These are phyloP conservation scores for Fusarium sp. DNA, from an alignment of 2,329 filamentous ascomycete species.

Conservation along the genomic window DNA sequence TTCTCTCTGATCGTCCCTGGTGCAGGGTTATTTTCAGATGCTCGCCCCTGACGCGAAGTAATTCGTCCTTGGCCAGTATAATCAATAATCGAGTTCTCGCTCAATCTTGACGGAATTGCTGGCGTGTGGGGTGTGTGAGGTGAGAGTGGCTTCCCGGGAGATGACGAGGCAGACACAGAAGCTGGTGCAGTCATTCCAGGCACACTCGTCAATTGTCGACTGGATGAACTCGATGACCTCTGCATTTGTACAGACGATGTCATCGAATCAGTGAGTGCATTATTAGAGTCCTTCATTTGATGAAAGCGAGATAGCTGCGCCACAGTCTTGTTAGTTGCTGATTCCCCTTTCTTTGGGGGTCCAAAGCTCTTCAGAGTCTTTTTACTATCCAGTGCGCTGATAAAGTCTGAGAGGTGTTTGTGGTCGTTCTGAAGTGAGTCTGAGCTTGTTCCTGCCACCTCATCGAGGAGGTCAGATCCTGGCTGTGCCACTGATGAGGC, in stretches of 20 bases:
- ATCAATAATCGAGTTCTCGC: slow-evolving; percentile 81
- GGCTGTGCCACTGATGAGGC: slow-evolving; percentile 77
- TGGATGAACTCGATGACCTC: slow-evolving; percentile 81
- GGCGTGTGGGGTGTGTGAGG: slow-evolving; percentile 93
- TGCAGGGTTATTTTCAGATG: slow-evolving; percentile 42
- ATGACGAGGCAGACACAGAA: slow-evolving; percentile 86
- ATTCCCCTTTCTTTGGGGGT: slow-evolving; percentile 72
- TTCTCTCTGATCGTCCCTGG: slow-evolving; percentile 52
- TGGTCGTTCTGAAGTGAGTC: slow-evolving; percentile 81
- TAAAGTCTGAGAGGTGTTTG: slow-evolving; percentile 92
- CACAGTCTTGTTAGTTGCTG: slow-evolving; percentile 78
- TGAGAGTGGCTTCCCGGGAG: slow-evolving; percentile 89
- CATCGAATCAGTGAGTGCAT: slow-evolving; percentile 90
- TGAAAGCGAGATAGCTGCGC: slow-evolving; percentile 88
- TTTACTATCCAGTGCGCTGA: slow-evolving; percentile 87
- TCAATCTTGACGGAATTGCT: slow-evolving; percentile 91
- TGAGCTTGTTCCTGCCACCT: slow-evolving; percentile 73
- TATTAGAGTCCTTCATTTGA: slow-evolving; percentile 88
- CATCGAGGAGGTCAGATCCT: slow-evolving; percentile 82
- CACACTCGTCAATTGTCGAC: slow-evolving; percentile 68
- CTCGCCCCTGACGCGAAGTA: slow-evolving; percentile 47
- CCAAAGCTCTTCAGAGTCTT: slow-evolving; percentile 89
- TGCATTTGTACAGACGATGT: slow-evolving; percentile 89
- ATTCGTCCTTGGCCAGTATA: slow-evolving; percentile 48
- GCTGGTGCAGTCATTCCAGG: slow-evolving; percentile 77